Conservation (phyloP, 495 filamentous ascomycete genomes). For the Talaromyces ruber region DNA sequence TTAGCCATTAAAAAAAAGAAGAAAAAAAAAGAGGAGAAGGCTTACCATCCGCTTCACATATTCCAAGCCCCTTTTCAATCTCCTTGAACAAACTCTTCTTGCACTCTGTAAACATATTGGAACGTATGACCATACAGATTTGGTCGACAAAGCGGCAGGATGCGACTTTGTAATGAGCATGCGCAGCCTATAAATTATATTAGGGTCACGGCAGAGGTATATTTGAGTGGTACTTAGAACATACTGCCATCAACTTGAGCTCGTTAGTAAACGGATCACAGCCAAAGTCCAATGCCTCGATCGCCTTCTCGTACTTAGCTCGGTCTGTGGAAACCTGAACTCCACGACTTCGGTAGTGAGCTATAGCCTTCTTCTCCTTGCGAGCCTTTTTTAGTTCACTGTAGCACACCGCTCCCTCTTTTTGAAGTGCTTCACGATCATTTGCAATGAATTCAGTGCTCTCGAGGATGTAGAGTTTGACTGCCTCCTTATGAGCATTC, state of each 20-base stretch:
- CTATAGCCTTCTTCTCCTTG: neutral
- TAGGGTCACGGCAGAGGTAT: neutral
- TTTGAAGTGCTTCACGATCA: neutral
- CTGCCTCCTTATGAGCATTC: slow-evolving; percentile 15
- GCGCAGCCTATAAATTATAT: slow-evolving; percentile 21
- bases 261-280: slow-evolving; percentile 36
- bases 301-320: slow-evolving; percentile 8
- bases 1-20: slow-evolving; percentile 2
- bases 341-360: neutral
- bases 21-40: neutral
- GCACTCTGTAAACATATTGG: slow-evolving; percentile 37
- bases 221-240: slow-evolving; percentile 7
- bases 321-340: neutral
- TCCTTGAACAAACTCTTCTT: slow-evolving; percentile 22
- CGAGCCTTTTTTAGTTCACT: neutral
- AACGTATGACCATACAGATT: slow-evolving; percentile 36
- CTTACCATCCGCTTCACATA: slow-evolving; percentile 31
- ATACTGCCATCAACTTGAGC: slow-evolving; percentile 43
- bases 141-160: slow-evolving; percentile 39
- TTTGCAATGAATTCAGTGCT: neutral
- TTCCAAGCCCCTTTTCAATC: slow-evolving; percentile 25
- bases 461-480: slow-evolving; percentile 19
- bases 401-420: neutral
- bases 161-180: slow-evolving; percentile 47
- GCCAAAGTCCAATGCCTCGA: slow-evolving; percentile 21